Evolutionary conservation across 192 early-diverging fungal genomes (phyloP).

Genomic region (Rhizophagus prolifer): DNA sequence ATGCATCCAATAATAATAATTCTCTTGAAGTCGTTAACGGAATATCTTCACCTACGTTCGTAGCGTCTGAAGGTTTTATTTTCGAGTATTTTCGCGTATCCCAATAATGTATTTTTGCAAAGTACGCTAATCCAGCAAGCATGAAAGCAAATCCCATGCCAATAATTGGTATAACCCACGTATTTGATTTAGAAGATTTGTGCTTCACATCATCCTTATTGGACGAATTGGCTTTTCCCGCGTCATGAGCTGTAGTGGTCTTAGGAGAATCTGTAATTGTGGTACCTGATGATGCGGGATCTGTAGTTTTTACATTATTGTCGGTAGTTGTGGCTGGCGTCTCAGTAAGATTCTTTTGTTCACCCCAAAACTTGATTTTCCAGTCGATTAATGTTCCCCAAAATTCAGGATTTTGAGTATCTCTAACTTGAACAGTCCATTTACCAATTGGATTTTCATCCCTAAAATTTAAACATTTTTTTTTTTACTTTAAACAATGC

Average conservation of each 20-base stretch:
- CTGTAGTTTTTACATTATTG: not conserved
- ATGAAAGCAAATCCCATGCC: conserved; percentile 15
- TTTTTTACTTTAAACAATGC: conserved; percentile 4
- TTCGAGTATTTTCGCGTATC: not conserved
- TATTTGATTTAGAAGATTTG: not conserved
- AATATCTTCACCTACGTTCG: conserved; percentile 11
- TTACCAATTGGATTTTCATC: conserved; percentile 82
- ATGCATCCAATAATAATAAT: conserved; percentile 35
- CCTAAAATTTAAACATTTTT: conserved; percentile 47
- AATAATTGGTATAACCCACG: conserved; percentile 1
- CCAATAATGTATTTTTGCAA: not conserved
- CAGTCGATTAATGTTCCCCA: conserved; percentile 64
- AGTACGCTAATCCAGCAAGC: conserved; percentile 5
- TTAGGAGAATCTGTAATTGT: not conserved
- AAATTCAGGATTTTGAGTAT: conserved; percentile 52
- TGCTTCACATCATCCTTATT: too few relatives aligned
- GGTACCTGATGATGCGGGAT: not conserved
- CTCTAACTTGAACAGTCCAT: conserved; percentile 77
- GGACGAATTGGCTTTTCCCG: not conserved
- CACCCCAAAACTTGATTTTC: conserved; percentile 70
- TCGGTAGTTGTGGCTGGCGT: not conserved
- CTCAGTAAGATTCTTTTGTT: conserved; percentile 30
- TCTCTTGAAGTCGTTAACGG: conserved; percentile 24
- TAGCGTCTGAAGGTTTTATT: not conserved
- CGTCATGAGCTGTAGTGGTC: not conserved